Conservation (phyloP, 306 rosid species). For the Cicer arietinum region DNA sequence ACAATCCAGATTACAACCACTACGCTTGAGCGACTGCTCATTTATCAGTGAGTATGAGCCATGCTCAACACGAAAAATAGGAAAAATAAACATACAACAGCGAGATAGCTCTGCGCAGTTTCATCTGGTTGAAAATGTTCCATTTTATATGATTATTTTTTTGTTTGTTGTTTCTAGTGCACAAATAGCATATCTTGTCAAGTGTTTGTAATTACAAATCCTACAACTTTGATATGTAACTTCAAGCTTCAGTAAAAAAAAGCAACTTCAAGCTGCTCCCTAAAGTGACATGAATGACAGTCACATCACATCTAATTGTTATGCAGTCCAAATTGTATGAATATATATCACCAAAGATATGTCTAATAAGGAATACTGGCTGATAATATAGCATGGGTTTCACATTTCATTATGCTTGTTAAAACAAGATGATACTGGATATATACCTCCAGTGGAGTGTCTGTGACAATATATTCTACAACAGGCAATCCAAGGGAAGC, state of each 20-base stretch:
- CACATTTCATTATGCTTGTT: conserved; percentile 24
- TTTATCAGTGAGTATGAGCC: too few relatives aligned
- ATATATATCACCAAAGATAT: background rate
- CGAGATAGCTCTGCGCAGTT: background rate
- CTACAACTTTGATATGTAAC: background rate
- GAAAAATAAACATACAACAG: too few relatives aligned
- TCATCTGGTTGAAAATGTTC: background rate
- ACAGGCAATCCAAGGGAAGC: conserved; percentile 95
- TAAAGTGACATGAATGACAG: conserved; percentile 4
- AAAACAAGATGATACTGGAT: conserved; percentile 28
- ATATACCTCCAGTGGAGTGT: conserved; percentile 71
- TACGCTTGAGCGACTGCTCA: too few relatives aligned
- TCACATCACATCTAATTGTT: background rate
- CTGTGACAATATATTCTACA: conserved; percentile 77
- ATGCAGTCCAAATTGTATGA: background rate
- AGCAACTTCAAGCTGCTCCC: background rate
- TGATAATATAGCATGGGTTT: conserved; percentile 21
- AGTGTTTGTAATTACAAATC: conserved; percentile 10
- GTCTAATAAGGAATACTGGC: background rate
- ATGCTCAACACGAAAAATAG: too few relatives aligned
- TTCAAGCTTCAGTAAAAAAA: too few relatives aligned
- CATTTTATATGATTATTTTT: background rate
- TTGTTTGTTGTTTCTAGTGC: background rate
- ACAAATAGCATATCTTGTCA: conserved; percentile 16
- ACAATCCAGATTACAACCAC: too few relatives aligned